A percentile compares a stretch with the other conserved stretches of the same genome.
These are phyloP conservation scores for Pseudotulostoma volvatum DNA, from an alignment of 495 filamentous ascomycete species.

Conservation along the genomic window DNA sequence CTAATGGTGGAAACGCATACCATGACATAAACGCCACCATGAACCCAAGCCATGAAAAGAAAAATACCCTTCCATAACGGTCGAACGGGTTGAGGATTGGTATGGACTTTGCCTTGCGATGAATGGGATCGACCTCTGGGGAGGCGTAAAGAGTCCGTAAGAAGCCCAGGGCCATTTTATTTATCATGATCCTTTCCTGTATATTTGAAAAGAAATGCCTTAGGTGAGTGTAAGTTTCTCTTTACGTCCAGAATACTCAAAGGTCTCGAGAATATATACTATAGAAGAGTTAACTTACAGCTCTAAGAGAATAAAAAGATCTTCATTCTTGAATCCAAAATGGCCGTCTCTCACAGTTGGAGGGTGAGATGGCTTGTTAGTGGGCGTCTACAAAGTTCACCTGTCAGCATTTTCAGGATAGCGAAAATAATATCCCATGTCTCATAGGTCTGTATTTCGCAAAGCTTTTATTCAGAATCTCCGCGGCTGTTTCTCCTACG, in stretches of 20 bases:
- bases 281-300: too few relatives aligned
- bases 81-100: conserved; percentile 69
- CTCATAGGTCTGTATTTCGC: too few relatives aligned
- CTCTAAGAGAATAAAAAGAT: too few relatives aligned
- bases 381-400: too few relatives aligned
- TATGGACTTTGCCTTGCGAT: conserved; percentile 63
- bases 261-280: too few relatives aligned
- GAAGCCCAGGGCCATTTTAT: conserved; percentile 9
- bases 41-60: conserved; percentile 91
- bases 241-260: background rate
- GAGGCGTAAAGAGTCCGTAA: conserved; percentile 17
- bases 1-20: conserved; percentile 67
- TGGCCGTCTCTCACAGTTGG: background rate
- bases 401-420: too few relatives aligned
- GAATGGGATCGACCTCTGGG: conserved; percentile 51
- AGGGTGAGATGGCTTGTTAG: too few relatives aligned
- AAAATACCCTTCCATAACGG: conserved; percentile 75
- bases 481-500: too few relatives aligned
- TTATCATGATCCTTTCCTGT: background rate
- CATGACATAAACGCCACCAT: conserved; percentile 93
- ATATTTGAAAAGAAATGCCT: background rate
- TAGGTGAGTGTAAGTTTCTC: too few relatives aligned
- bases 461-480: too few relatives aligned
- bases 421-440: too few relatives aligned
- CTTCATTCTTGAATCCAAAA: background rate